Evolutionary conservation across 805 yeast species (phyloP), one percentile per base, ranked within the genome.

Genomic region (Suhomyces sp.): DNA sequence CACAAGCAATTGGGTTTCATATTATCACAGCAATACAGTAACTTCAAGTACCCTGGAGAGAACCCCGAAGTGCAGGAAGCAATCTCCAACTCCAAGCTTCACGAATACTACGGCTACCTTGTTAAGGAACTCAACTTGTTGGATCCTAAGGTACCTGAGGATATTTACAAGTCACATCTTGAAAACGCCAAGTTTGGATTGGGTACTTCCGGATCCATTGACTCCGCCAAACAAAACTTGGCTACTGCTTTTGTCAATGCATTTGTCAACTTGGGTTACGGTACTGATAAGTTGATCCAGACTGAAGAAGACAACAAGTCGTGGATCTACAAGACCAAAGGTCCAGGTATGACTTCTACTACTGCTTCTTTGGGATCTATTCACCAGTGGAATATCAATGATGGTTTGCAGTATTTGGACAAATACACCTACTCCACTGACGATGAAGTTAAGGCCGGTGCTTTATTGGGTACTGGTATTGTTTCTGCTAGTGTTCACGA

Each of bases 221-320:
- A 93, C 68, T 88, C 97, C 36, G 96, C 97, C 10, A 92, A 91
- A 69, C 98, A 93, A 71, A 94, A 91, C 66, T 78, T 94, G 62
- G 98, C 98, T 4, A 85, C 96, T 3, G 82, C 94, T n/a, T 93
- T 94, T 69, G 98, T 92, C 48, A 94, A 91, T 65, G 87, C 92
- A 6, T 90, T 92, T 67, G 80, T 91, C 59, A 94, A 94, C 69
- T 82, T 92, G 63, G 99, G 99, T 47, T 94, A 84, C 65, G 91
- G 96, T 54, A 80, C 83, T 48, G 98, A 93, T 68, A 90, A 89
- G 66, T 74, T 89, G 59, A 76, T 92, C 53, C 83, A 86, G 55
- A 86, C 87, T 44, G 90, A 86, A 59, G 85, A 81, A 53, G 93
- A 88, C 56, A 80, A 82, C 56, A 78, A 79, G 52, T 79, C 87